phyloP scores from a whole-genome alignment of 2,329 filamentous ascomycete genomes.

The Diplocarpon rosae region DNA sequence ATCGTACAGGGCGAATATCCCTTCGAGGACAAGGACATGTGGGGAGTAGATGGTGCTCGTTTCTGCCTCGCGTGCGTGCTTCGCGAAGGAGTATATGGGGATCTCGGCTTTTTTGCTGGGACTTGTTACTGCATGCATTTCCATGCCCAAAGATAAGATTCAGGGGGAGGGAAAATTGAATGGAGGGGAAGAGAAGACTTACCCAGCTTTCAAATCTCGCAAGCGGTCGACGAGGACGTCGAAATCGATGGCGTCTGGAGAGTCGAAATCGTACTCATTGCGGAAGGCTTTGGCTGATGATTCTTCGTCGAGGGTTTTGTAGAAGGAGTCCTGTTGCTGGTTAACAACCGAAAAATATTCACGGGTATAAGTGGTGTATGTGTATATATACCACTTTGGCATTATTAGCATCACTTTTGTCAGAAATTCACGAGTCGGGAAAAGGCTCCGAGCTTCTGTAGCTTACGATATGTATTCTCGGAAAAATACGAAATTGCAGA shows the following conservation, averaged over 20 bases:
- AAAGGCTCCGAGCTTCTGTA: too few species aligned
- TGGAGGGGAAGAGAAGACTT: constrained; percentile 21
- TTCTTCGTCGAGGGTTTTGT: constrained; percentile 75
- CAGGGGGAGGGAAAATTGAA: background rate
- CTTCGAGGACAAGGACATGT: constrained; percentile 88
- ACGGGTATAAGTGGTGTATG: background rate
- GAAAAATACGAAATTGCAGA: too few species aligned
- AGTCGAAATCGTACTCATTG: constrained; percentile 94
- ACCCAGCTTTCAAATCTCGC: constrained; percentile 85
- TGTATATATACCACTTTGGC: too few species aligned
- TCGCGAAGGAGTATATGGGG: constrained; percentile 87
- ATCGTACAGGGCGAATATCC: constrained; percentile 91
- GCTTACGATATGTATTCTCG: too few species aligned
- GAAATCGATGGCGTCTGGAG: constrained; percentile 90
- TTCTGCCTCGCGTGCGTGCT: constrained; percentile 68
- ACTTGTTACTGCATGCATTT: background rate
- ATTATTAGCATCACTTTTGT: too few species aligned
- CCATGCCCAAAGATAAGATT: background rate
- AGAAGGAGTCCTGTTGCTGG: constrained; percentile 76
- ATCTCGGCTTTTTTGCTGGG: constrained; percentile 76
- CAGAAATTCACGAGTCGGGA: too few species aligned
- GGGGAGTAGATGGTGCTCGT: constrained; percentile 92
- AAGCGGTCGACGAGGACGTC: constrained; percentile 73
- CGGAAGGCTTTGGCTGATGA: constrained; percentile 70
- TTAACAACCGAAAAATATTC: background rate